Conservation (phyloP, 2,329 filamentous ascomycete genomes). For the Dothiorella sarmentorum region DNA sequence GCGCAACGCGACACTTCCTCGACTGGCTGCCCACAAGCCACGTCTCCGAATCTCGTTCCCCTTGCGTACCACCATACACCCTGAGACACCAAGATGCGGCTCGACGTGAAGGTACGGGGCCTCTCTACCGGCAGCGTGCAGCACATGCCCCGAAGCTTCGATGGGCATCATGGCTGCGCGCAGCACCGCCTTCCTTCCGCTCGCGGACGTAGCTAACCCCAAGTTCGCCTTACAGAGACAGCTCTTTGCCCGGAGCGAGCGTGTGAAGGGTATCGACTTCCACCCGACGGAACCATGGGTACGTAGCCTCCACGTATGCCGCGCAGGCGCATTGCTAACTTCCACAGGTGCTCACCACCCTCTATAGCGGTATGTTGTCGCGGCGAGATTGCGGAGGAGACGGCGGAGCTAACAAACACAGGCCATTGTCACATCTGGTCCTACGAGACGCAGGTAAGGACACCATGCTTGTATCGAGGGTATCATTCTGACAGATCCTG, state of each 20-base stretch:
- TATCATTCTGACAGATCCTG: constrained; percentile 25
- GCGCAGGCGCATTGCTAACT: constrained; percentile 23
- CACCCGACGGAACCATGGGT: constrained; percentile 97
- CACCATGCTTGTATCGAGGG: not conserved
- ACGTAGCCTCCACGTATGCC: constrained; percentile 26
- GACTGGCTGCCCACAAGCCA: constrained; percentile 39
- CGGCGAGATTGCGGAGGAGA: constrained; percentile 7
- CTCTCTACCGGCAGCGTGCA: not conserved
- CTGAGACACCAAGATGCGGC: constrained; percentile 37
- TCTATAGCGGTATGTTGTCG: constrained; percentile 75
- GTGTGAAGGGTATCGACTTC: constrained; percentile 92
- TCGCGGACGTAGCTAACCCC: constrained; percentile 36
- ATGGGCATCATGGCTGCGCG: constrained; percentile 1
- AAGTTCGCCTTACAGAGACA: constrained; percentile 60
- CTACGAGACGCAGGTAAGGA: constrained; percentile 74
- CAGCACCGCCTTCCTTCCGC: not conserved
- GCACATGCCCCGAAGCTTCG: not conserved
- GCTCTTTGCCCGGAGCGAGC: constrained; percentile 84
- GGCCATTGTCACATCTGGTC: constrained; percentile 99
- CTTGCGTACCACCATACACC: constrained; percentile 25
- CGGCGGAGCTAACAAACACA: constrained; percentile 39
- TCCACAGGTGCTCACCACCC: constrained; percentile 71
- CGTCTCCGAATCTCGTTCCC: constrained; percentile 36
- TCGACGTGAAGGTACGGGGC: constrained; percentile 44
- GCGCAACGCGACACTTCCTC: constrained; percentile 1